Conservation (phyloP, 805 yeast genomes). For the Ascoidea tarda region DNA sequence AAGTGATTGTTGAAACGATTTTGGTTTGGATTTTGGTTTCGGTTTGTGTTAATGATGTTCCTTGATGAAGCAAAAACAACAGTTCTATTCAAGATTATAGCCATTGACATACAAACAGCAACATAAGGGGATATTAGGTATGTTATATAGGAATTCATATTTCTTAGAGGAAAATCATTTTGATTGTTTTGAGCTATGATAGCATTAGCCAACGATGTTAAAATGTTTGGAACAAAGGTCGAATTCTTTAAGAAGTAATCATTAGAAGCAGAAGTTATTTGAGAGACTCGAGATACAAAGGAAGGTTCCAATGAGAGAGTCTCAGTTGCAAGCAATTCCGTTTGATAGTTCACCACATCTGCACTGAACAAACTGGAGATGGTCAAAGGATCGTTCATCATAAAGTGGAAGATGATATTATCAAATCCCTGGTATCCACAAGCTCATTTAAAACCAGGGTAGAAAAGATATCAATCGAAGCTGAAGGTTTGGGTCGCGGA, state of each 20-base stretch:
- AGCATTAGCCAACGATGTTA: constrained; percentile 1
- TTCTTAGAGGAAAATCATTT: constrained; percentile 4
- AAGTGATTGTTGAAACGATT: constrained; percentile 1
- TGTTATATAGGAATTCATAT: constrained; percentile 14
- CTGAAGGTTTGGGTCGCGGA: no score
- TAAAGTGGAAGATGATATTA: no score
- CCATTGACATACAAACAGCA: constrained; percentile 40
- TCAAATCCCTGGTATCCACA: no score
- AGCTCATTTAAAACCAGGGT: no score
- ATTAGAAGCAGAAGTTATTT: no score
- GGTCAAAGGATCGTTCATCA: no score
- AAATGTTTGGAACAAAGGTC: neutral
- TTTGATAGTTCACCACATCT: no score
- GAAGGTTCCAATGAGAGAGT: no score
- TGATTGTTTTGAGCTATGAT: constrained; percentile 7
- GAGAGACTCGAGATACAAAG: no score
- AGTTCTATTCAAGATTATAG: constrained; percentile 42
- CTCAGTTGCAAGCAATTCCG: no score
- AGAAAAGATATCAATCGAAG: no score
- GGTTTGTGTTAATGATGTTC: constrained; percentile 17
- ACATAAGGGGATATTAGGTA: constrained; percentile 38
- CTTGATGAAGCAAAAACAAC: constrained; percentile 42
- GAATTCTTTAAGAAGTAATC: neutral
- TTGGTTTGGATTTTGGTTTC: constrained; percentile 7
- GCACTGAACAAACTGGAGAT: no score